phyloP scores from a whole-genome alignment of 1,284 basidiomycete genomes.

The Macrocystidia cucumis region DNA sequence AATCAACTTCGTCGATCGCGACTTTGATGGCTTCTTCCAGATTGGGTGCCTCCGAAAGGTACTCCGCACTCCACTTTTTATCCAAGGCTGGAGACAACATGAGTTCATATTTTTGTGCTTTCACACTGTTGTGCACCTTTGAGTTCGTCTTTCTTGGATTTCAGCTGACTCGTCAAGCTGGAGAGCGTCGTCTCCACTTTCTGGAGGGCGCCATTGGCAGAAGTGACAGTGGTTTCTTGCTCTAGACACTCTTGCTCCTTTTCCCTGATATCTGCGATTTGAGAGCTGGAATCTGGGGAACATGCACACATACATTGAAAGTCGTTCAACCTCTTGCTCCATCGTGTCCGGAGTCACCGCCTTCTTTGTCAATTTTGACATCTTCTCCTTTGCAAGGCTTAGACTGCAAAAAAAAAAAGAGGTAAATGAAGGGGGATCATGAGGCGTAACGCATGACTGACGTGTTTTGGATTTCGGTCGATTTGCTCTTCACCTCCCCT shows the following conservation, averaged over 20 bases:
- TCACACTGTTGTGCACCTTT: constrained; percentile 37
- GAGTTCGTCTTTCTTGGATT: constrained; percentile 55
- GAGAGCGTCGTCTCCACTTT: constrained; percentile 55
- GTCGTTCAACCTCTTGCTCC: constrained; percentile 61
- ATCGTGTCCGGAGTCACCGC: constrained; percentile 58
- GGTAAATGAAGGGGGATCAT: constrained; percentile 3
- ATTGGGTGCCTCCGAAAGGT: constrained; percentile 28
- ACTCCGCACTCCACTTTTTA: constrained; percentile 40
- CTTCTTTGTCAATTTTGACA: constrained; percentile 54
- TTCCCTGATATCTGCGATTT: constrained; percentile 36
- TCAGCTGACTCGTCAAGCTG: constrained; percentile 52
- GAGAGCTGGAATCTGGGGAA: no score
- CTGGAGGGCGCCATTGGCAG: constrained; percentile 49
- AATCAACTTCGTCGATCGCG: constrained; percentile 43
- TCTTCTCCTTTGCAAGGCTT: constrained; percentile 51
- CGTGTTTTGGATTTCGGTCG: constrained; percentile 59
- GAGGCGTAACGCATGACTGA: constrained; percentile 27
- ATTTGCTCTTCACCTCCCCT: constrained; percentile 59
- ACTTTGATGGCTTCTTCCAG: constrained; percentile 54
- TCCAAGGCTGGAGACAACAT: constrained; percentile 39
- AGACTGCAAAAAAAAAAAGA: constrained; percentile 36
- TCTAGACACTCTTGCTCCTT: constrained; percentile 59
- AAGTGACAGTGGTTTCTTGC: constrained; percentile 41
- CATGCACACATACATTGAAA: constrained; percentile 41
- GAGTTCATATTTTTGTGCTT: no score